These are phyloP conservation scores for Aspergillus arachidicola DNA, from an alignment of 2,329 filamentous ascomycete genomes.

Conservation along the genomic window DNA sequence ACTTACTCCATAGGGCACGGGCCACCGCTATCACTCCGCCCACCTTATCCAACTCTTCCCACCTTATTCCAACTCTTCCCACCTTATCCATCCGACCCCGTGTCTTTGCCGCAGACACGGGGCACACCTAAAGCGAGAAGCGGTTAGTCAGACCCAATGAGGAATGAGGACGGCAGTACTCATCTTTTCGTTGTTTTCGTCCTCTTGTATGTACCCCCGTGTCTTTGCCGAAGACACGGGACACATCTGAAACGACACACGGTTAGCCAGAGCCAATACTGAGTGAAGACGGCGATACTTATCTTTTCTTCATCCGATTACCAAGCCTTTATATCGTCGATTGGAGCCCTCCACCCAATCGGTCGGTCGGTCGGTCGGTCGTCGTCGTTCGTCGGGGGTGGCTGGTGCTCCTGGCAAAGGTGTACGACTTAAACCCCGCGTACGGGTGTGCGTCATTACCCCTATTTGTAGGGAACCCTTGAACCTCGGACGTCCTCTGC, in stretches of 20 bases:
- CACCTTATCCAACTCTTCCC: too few species aligned
- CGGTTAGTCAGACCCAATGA: neutral
- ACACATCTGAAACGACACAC: neutral
- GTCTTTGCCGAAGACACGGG: neutral
- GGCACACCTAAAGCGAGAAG: neutral
- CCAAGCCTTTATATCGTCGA: neutral
- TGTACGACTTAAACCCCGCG: conserved; percentile 19
- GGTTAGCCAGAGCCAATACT: neutral
- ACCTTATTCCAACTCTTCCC: too few species aligned
- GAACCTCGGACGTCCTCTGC: conserved; percentile 11
- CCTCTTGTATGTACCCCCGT: neutral
- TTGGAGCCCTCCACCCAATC: neutral
- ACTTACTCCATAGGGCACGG: neutral
- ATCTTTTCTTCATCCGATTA: neutral
- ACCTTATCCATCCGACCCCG: neutral
- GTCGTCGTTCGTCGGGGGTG: neutral
- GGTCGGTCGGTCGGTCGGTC: too few species aligned
- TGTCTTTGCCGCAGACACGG: neutral
- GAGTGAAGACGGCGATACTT: neutral
- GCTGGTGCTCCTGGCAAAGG: conserved; percentile 17
- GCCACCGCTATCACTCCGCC: neutral
- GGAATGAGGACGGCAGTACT: neutral
- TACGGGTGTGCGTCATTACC: conserved; percentile 21
- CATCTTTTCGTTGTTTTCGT: neutral
- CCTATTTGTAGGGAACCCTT: conserved; percentile 17